Evolutionary conservation across 2,329 filamentous ascomycete genomes (phyloP).

Genomic region (Hawksworthiomyces lignivorus): DNA sequence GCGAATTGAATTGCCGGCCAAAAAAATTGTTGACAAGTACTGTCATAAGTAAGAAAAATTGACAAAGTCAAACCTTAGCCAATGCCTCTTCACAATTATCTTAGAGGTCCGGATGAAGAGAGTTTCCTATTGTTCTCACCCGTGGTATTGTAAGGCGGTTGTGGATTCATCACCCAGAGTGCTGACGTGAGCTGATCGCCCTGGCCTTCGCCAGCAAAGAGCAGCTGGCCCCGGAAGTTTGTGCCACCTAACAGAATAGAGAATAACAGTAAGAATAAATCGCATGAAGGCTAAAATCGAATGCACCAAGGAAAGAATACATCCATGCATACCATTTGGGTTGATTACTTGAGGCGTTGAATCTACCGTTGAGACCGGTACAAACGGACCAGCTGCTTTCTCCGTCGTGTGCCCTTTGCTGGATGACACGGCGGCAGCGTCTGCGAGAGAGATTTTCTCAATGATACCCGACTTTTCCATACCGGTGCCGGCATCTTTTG

Average conservation of each 20-base stretch:
- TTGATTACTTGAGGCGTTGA: slow-evolving; percentile 38
- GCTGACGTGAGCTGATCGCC: slow-evolving; percentile 33
- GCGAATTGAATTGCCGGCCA: slow-evolving; percentile 51
- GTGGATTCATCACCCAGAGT: slow-evolving; percentile 35
- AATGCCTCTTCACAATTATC: slow-evolving; percentile 8
- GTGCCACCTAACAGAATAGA: slow-evolving; percentile 32
- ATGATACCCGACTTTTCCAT: slow-evolving; percentile 43
- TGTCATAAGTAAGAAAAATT: slow-evolving; percentile 8
- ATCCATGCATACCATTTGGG: slow-evolving; percentile 41
- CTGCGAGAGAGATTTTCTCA: slow-evolving; percentile 39
- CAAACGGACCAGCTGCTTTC: slow-evolving; percentile 17
- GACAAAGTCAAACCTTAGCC: too few relatives aligned
- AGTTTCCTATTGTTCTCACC: too few relatives aligned
- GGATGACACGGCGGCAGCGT: slow-evolving; percentile 21
- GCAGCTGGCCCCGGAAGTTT: slow-evolving; percentile 40
- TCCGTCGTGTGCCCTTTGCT: slow-evolving; percentile 11
- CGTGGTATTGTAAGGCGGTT: slow-evolving; percentile 42
- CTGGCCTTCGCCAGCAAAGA: slow-evolving; percentile 44
- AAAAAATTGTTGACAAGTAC: slow-evolving; percentile 52
- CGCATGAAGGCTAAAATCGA: too few relatives aligned
- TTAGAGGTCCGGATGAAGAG: too few relatives aligned
- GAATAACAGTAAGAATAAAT: too few relatives aligned
- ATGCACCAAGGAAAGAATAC: too few relatives aligned
- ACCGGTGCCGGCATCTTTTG: slow-evolving; percentile 38
- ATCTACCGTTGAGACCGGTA: slow-evolving; percentile 28